Percentiles rank a stretch among this genome's conserved stretches.
phyloP scores from a whole-genome alignment of 2,329 filamentous ascomycete genomes.

The Talaromyces piceae region DNA sequence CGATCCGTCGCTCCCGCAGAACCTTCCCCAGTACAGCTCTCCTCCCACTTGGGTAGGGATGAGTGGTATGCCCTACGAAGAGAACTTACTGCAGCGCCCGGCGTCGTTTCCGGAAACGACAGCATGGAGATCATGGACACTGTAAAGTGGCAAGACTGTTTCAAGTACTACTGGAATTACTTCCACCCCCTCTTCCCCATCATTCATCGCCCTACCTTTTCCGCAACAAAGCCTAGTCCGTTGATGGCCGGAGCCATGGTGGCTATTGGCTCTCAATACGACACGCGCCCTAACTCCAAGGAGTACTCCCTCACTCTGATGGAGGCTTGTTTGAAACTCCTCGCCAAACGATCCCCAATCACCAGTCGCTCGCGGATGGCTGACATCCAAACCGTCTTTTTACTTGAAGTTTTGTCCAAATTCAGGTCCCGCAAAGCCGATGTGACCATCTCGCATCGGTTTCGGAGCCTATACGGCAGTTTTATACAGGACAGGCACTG shows the following conservation, averaged over 20 bases:
- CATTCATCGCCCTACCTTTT: conserved; percentile 26
- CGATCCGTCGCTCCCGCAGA: conserved; percentile 15
- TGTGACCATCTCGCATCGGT: conserved; percentile 26
- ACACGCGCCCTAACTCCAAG: conserved; percentile 25
- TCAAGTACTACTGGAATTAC: conserved; percentile 29
- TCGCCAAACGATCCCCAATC: conserved; percentile 23
- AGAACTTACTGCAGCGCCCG: conserved; percentile 27
- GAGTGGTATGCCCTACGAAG: conserved; percentile 31
- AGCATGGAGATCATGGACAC: conserved; percentile 29
- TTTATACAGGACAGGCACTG: conserved; percentile 22
- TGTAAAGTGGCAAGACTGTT: conserved; percentile 26
- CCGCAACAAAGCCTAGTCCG: conserved; percentile 24
- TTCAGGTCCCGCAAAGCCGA: conserved; percentile 25
- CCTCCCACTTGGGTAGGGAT: conserved; percentile 33
- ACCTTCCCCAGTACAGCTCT: conserved; percentile 32
- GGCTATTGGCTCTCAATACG: conserved; percentile 30
- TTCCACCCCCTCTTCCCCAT: conserved; percentile 31
- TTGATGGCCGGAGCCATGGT: conserved; percentile 28
- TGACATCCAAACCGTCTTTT: conserved; percentile 29
- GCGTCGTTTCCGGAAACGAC: conserved; percentile 24
- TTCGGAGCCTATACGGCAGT: conserved; percentile 27
- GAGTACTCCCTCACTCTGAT: conserved; percentile 26
- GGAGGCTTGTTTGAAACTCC: conserved; percentile 25
- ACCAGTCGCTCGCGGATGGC: conserved; percentile 26
- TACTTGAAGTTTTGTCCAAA: conserved; percentile 27